Conservation (phyloP, 2,329 filamentous ascomycete genomes). For the Teratosphaeria zuluensis region DNA sequence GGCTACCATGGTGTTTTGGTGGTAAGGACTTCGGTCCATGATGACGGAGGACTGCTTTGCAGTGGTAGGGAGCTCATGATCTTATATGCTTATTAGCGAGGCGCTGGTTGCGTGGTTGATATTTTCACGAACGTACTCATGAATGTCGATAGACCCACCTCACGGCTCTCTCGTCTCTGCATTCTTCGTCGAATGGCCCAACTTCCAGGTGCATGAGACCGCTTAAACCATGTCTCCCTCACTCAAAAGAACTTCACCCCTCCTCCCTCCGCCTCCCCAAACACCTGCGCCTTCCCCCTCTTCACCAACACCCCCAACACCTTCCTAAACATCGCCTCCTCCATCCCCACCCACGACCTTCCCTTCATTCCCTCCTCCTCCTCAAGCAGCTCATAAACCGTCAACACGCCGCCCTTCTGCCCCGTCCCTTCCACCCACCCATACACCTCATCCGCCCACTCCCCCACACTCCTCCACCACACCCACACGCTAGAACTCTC, state of each 20-base stretch:
- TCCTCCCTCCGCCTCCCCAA: constrained; percentile 76
- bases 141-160: neutral
- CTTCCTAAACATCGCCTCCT: constrained; percentile 68
- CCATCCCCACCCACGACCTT: constrained; percentile 45
- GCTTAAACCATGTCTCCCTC: neutral
- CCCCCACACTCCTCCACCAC: constrained; percentile 78
- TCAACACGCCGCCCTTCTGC: constrained; percentile 81
- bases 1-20: neutral
- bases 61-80: neutral
- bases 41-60: constrained; percentile 29
- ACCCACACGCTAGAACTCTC: constrained; percentile 54
- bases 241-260: constrained; percentile 93
- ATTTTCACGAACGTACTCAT: neutral
- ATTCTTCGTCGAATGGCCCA: too few relatives aligned
- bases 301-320: constrained; percentile 76
- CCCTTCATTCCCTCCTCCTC: constrained; percentile 70
- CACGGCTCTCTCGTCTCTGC: too few relatives aligned
- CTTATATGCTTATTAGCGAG: neutral
- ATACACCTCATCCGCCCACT: constrained; percentile 76
- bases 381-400: constrained; percentile 81
- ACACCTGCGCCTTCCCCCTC: constrained; percentile 84
- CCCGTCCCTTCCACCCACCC: constrained; percentile 77
- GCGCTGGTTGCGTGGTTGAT: neutral
- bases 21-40: neutral
- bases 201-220: too few relatives aligned